phyloP scores from a whole-genome alignment of 2,329 filamentous ascomycete genomes.

The Penicillium aurantiogriseum region DNA sequence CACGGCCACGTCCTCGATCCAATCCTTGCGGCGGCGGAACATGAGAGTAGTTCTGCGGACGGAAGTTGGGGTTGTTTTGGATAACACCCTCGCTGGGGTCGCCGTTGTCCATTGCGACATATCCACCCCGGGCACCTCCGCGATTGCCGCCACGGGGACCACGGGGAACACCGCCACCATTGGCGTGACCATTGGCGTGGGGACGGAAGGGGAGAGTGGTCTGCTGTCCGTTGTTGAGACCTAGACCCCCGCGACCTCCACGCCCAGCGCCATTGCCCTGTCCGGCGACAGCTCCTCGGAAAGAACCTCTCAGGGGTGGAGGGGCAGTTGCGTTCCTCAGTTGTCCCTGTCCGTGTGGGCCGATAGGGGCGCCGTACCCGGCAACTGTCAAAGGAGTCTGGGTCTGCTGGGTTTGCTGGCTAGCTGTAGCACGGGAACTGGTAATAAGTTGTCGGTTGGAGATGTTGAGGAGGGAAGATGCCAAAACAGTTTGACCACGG shows the following conservation, averaged over 20 bases:
- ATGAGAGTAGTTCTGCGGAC: conserved; percentile 53
- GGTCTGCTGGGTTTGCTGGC: conserved; percentile 56
- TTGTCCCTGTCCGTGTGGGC: conserved; percentile 61
- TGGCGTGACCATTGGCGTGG: conserved; percentile 28
- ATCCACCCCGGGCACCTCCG: conserved; percentile 38
- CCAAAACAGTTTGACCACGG: conserved; percentile 86
- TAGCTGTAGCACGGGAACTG: conserved; percentile 42
- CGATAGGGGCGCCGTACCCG: conserved; percentile 57
- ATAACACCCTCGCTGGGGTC: conserved; percentile 56
- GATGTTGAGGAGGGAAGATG: conserved; percentile 85
- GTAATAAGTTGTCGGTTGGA: conserved; percentile 77
- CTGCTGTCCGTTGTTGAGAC: conserved; percentile 24
- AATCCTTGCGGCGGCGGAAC: conserved; percentile 50
- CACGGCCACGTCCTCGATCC: conserved; percentile 39
- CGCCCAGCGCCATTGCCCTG: conserved; percentile 39
- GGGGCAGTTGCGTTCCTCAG: conserved; percentile 57
- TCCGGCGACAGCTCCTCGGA: conserved; percentile 56
- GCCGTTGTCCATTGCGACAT: conserved; percentile 46
- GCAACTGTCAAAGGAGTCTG: conserved; percentile 54
- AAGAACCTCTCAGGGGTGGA: conserved; percentile 58
- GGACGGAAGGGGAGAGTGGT: conserved; percentile 35
- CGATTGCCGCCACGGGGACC: conserved; percentile 32
- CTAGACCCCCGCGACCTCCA: conserved; percentile 35
- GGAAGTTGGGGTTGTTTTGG: conserved; percentile 56
- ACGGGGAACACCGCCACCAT: conserved; percentile 23